Conservation (phyloP, 2,329 filamentous ascomycete species). For the Periglandula ipomoeae region DNA sequence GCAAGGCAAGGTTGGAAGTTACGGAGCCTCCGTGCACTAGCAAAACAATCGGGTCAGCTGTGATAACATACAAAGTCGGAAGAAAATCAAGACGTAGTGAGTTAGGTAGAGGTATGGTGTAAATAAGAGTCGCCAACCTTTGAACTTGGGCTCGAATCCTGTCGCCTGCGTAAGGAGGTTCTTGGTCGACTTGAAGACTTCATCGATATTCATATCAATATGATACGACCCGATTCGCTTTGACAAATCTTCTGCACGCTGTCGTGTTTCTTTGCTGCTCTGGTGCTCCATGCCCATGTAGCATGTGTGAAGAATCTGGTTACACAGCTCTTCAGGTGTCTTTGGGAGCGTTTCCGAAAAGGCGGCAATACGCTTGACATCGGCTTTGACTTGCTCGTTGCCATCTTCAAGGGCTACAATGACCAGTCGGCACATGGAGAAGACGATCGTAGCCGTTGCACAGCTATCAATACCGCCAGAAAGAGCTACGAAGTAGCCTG, state of each 20-base stretch:
- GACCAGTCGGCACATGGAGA: constrained; percentile 46
- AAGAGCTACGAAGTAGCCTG: constrained; percentile 49
- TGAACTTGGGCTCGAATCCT: constrained; percentile 40
- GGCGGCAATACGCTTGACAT: constrained; percentile 15
- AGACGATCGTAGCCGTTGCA: constrained; percentile 29
- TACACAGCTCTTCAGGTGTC: constrained; percentile 45
- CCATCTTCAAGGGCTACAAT: constrained; percentile 36
- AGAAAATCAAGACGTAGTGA: too few species aligned
- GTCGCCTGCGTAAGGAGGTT: constrained; percentile 49
- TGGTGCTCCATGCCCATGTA: constrained; percentile 58
- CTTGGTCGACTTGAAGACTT: constrained; percentile 37
- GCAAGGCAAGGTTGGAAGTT: constrained; percentile 53
- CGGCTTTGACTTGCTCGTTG: constrained; percentile 16
- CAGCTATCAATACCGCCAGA: constrained; percentile 49
- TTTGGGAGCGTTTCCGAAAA: constrained; percentile 34
- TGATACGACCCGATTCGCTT: constrained; percentile 62
- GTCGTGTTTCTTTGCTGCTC: constrained; percentile 55
- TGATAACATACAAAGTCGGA: too few species aligned
- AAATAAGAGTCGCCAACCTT: constrained; percentile 39
- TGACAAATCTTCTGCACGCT: constrained; percentile 52
- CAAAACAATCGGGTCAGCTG: neutral
- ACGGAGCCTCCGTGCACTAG: constrained; percentile 43
- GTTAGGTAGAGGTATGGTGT: too few species aligned
- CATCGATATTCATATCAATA: constrained; percentile 63
- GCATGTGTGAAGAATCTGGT: constrained; percentile 29